Base-by-base conservation (phyloP, 768 basidiomycete species). In the Calocera viscosa region DNA sequence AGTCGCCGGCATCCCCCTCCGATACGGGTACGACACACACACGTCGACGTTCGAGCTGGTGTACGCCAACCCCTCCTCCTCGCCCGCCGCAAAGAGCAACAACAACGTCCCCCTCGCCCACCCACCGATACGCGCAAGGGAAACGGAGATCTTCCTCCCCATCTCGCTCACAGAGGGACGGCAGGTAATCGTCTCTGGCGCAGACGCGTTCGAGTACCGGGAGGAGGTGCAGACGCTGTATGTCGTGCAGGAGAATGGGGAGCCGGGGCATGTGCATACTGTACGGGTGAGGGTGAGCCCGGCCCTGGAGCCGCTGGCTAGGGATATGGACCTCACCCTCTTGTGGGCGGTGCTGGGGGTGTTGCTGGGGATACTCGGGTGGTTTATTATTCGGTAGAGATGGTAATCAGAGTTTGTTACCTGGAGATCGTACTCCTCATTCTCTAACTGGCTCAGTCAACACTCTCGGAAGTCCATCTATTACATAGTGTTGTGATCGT, bases 141-240 rank as follows among this genome's bases (percentile, higher is more conserved):
- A 89, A 72, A 91, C 91, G n/a, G 90, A 93, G 76, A 84, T 94
- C 33, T 95, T 86, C 76, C 70, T 91, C 7, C 91, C 92, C 0
- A 81, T 83, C 32, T 73, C 81, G 68, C 77, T 92, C 39, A 79
- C 84, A 1, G 81, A 80, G 19, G 82, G 81, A 0, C 78, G 87
- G 66, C 79, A 80, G 68, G 73, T 94, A 17, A 71, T 84, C 17
- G 82, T 93, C 0, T 74, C 79, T 30, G 86, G 88, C 0, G 78
- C 89, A 1, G 76, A 70, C 28, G 69, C 75, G 19, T 86, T 83
- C 73, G 65, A 69, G 2, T 84, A 91, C 75, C 88, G 91, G 69
- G 82, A 81, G 71, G 72, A 75, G 32, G 79, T 82, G 38, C 92
- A 94, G 75, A 92, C 91, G 0, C 76, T 94, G 66, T 91, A 85